A percentile compares a stretch with the other conserved stretches of the same genome.
Conservation (phyloP, 805 yeast genomes). For the Wickerhamomyces rabaulensis region DNA sequence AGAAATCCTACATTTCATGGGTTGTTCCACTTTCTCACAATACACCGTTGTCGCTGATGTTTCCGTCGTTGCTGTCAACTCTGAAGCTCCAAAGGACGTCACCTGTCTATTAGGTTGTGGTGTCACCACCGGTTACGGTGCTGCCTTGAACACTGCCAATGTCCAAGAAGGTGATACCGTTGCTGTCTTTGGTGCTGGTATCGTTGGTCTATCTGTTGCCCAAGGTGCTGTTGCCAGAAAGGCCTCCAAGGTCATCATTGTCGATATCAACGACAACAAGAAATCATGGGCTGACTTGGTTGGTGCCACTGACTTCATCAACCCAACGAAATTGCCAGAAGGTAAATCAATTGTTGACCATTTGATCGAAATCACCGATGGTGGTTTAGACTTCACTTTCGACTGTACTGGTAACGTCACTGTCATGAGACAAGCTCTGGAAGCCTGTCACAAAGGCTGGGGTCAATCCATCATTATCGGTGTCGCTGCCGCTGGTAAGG, state of each 20-base stretch:
- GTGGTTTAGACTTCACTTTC: conserved; percentile 93
- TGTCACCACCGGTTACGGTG: conserved; percentile 97
- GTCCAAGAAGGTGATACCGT: conserved; percentile 89
- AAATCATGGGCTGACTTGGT: conserved; percentile 81
- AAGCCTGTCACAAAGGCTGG: conserved; percentile 99
- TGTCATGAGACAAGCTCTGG: conserved; percentile 95
- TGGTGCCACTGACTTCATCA: conserved; percentile 93
- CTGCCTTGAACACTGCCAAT: conserved; percentile 90
- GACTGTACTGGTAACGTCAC: conserved; percentile 96
- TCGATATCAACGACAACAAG: conserved; percentile 83
- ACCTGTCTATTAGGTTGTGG: conserved; percentile 97
- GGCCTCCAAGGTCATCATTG: conserved; percentile 76
- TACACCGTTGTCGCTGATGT: conserved; percentile 98
- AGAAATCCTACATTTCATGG: conserved; percentile 89
- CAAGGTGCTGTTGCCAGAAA: conserved; percentile 88
- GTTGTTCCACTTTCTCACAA: conserved; percentile 94
- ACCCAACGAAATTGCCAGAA: conserved; percentile 72
- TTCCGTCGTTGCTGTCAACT: conserved; percentile 88
- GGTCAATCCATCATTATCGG: conserved; percentile 94
- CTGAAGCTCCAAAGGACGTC: conserved; percentile 76
- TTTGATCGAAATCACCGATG: conserved; percentile 86
- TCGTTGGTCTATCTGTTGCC: conserved; percentile 93
- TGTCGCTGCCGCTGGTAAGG: conserved; percentile 98
- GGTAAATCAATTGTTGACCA: conserved; percentile 77
- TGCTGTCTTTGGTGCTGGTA: conserved; percentile 97